These are phyloP conservation scores for Aspergillus fumigatiaffinis DNA, from an alignment of 2,329 filamentous ascomycete species.

Conservation along the genomic window DNA sequence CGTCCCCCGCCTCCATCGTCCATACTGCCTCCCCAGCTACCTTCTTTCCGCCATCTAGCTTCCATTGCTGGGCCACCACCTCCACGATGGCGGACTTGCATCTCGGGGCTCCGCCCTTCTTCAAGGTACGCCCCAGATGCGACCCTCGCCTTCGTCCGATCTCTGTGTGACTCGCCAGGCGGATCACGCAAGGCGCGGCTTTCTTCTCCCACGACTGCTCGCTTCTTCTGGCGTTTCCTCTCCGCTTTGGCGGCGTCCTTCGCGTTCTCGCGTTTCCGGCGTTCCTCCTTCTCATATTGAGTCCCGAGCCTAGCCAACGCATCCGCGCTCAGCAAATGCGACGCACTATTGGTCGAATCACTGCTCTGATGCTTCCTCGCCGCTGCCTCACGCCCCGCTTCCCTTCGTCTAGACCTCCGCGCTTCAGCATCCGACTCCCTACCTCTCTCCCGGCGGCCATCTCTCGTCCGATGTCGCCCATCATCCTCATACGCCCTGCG, in stretches of 20 bases:
- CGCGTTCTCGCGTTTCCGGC: constrained; percentile 42
- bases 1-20: constrained; percentile 9
- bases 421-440: constrained; percentile 20
- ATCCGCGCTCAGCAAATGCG: constrained; percentile 46
- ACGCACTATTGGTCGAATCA: constrained; percentile 41
- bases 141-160: constrained; percentile 55
- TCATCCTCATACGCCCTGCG: constrained; percentile 11
- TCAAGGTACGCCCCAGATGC: constrained; percentile 68
- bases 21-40: constrained; percentile 32
- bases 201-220: constrained; percentile 20
- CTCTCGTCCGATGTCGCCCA: constrained; percentile 15
- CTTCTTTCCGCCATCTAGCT: constrained; percentile 50
- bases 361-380: constrained; percentile 38
- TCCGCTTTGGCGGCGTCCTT: constrained; percentile 21
- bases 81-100: constrained; percentile 43
- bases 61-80: constrained; percentile 33
- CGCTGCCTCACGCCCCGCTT: constrained; percentile 15
- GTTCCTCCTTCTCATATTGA: constrained; percentile 54
- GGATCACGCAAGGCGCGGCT: constrained; percentile 18
- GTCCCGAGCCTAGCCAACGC: constrained; percentile 65
- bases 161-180: constrained; percentile 32
- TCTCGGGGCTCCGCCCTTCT: constrained; percentile 55
- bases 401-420: constrained; percentile 23
- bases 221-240: constrained; percentile 24
- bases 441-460: constrained; percentile 12